Base-by-base conservation (phyloP, 495 filamentous ascomycete genomes). In the Aspergillus coremiiformis region DNA sequence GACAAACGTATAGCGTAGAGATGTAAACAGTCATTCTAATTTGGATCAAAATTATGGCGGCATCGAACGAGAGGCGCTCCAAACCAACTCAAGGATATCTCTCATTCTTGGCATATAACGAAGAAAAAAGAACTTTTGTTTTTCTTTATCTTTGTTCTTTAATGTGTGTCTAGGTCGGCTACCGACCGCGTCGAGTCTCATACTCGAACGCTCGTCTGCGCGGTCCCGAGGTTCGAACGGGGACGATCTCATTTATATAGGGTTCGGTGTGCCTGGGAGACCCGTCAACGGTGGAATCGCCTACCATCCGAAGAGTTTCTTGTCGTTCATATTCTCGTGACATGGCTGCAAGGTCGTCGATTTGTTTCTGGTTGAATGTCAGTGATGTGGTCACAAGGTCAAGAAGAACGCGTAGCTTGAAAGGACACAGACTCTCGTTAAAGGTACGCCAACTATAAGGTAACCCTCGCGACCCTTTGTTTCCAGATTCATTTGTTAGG, bases 281-380 rank as follows among this genome's bases (percentile, higher is more conserved):
- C 14, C 32, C 52, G 24, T 62, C 55, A 21, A 54, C 48, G 29
- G 55, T 54, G 29, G 52, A 39, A 39, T 70, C 64, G 19, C 60
- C 63, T 9, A 67, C 54, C 77, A 79, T 79, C 11, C 76, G 69
- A 27, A 71, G 58, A 5, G 77, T 71, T 52, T 77, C 76, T 49
- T 78, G 72, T 26, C 63, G 68, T 60, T 79, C 77, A 55, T 79
- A 79, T 53, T 78, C 73, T 39, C 70, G 57, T 11, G 76, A 78
- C 65, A 79, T 70, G 20, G 62, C 60, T 30, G 71, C 70, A 12
- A 79, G 65, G 51, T 79, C 77, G 47, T 79, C 73, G 53, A 79
- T 79, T 70, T 79, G 77, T 55, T 70, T 70, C 77, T 79, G 33
- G 21, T 24, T 5, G 17, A 41, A 24, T 22, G 26, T 59, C 43